Evolutionary conservation across 2,329 filamentous ascomycete genomes (phyloP), one percentile per base, ranked within the genome.

Genomic region (Aspergillus sp.): DNA sequence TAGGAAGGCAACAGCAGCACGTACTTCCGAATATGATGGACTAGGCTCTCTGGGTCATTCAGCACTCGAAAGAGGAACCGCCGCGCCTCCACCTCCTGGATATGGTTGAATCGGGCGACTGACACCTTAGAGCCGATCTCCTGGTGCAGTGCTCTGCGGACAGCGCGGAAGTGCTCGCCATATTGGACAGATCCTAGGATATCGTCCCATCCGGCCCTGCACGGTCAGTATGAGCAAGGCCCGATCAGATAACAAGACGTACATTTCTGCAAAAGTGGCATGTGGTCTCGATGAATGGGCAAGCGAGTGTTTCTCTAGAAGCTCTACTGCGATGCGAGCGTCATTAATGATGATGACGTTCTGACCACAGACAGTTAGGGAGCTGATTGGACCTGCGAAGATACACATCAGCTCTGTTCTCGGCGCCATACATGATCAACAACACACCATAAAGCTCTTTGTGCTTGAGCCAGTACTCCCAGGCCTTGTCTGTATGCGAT

Each of bases 71-170:
- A 60, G 9, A 81, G 60, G 17, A 79, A 76, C 3, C 70, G 71
- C 3, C 67, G 65, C 0, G 71, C 68, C 51, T 81, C 76, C 1
- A 65, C 61, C 24, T 79, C 72, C 50, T 79, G 74, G 0, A 78
- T n/a, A 0, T 55, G 20, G 22, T 75, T 59, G 51, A 76, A 79
- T 14, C 70, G 68, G 0, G 68, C 53, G 2, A 76, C 68, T 0
- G 66, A 56, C 0, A 60, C 53, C 32, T 74, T 76, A 1, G 76
- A 73, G 1, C 79, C 78, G 1, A 82, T 66, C 11, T 75, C 65
- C 16, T 70, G 67, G 40, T 69, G 64, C 33, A 77, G 67, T 10
- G 74, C 65, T 59, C 76, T 81, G 3, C 79, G 76, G 19, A 76
- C 71, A 0, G 61, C 64, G 14, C 66, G 68, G 22, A 73, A 72